Evolutionary conservation across 148 eudicot genomes (phyloP).

Genomic region (Tetragonia tetragonoides): DNA sequence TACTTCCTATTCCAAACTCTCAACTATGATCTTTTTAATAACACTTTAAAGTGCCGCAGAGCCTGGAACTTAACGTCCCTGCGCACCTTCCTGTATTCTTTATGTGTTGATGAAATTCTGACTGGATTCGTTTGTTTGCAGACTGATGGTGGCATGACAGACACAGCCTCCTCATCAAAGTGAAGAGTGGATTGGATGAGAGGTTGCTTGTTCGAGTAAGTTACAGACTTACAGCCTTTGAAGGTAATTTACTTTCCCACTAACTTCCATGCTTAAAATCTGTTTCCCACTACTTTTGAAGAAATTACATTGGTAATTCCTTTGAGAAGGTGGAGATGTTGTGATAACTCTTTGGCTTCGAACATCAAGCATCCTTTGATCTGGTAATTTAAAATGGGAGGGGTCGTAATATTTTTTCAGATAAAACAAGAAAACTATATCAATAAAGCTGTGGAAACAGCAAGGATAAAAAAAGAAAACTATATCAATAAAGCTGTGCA

Average conservation of each 20-base stretch:
- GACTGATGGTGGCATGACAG: constrained; percentile 78
- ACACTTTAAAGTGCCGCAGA: neutral
- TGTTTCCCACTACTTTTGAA: neutral
- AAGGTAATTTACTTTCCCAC: constrained; percentile 22
- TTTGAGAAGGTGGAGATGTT: constrained; percentile 75
- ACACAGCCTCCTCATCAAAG: constrained; percentile 46
- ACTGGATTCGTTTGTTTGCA: constrained; percentile 24
- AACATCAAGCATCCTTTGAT: constrained; percentile 78
- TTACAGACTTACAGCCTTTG: constrained; percentile 59
- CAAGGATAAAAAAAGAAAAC: too few species aligned
- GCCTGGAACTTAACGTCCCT: neutral
- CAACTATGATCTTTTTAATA: neutral
- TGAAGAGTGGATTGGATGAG: constrained; percentile 48
- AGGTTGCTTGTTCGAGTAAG: constrained; percentile 79
- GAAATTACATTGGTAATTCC: constrained; percentile 3
- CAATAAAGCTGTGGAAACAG: constrained; percentile 9
- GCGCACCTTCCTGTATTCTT: neutral
- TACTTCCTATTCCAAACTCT: too few species aligned
- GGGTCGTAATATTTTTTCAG: constrained; percentile 62
- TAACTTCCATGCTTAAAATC: neutral
- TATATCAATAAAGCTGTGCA: too few species aligned
- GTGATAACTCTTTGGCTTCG: constrained; percentile 64
- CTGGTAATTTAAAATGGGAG: constrained; percentile 94
- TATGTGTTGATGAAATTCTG: constrained; percentile 3
- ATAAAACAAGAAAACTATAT: too few species aligned